Evolutionary conservation across 495 filamentous ascomycete species (phyloP), one percentile per base, ranked within the genome.

Genomic region (Xylaria scruposa): DNA sequence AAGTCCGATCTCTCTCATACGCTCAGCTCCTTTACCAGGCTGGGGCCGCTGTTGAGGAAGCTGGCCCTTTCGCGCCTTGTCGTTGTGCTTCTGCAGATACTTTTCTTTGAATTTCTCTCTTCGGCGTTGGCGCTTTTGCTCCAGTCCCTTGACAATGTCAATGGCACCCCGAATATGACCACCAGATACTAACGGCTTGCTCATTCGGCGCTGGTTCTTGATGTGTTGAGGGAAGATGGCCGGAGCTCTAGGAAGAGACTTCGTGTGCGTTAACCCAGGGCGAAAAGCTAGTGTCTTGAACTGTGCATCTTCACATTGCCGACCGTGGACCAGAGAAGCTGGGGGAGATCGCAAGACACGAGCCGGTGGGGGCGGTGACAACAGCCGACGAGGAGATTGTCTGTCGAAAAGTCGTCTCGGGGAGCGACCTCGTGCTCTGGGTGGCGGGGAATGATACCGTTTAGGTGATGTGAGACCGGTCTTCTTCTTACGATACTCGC

Each of bases 131-230:
- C 95, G 90, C 83, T 96, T 97, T 82, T 93, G 90, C 84, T 98
- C 96, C 9, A 99, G 90, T 7, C 96, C 96, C 78, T 97, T 94
- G 81, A 97, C 94, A 73, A 99, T 98, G 78, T 98, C 97, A 74
- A 98, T 95, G 38, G 96, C 94, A 58, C 94, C 94, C 72, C 96
- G 89, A 36, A 88, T 88, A 72, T 92, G 90, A 33, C 85, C 72
- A 70, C 88, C 84, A 56, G 67, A 51, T 69, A 79, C 42, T 70
- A 75, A 33, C 26, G 70, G 36, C 72, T 80, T 72, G 68, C 75
- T 21, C 64, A 70, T 26, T 66, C 79, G 64, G 70, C 73, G 72
- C 56, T 81, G 76, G 73, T 75, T 71, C 70, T 83, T 84, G 26
- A 80, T 68, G 38, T 84, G 81, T 24, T 86, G 82, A 75, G 89